These are phyloP conservation scores for Thuja plicata DNA, from an alignment of 83 land plant species.

Conservation along the genomic window DNA sequence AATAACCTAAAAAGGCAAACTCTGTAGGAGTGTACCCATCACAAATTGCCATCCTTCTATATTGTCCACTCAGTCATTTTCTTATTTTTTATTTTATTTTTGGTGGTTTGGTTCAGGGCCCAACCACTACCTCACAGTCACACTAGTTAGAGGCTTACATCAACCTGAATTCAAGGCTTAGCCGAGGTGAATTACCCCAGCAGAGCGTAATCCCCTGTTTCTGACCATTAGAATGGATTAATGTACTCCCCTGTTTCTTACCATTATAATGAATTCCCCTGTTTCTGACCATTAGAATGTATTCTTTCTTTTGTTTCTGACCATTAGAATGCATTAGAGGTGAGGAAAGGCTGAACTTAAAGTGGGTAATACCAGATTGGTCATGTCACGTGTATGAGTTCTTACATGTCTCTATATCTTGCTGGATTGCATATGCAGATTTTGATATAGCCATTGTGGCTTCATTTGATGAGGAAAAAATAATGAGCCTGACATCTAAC, in stretches of 20 bases:
- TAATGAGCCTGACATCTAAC: slow-evolving; percentile 28
- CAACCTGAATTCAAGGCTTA: too few relatives aligned
- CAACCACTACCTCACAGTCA: too few relatives aligned
- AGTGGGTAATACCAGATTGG: neutral
- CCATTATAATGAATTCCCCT: neutral
- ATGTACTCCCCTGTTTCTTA: neutral
- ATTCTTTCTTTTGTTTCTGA: neutral
- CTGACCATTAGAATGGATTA: too few relatives aligned
- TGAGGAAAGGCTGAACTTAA: too few relatives aligned
- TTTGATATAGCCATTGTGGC: slow-evolving; percentile 65
- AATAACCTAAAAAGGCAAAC: neutral
- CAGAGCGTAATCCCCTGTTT: neutral
- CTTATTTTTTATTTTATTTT: too few relatives aligned
- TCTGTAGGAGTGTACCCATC: neutral
- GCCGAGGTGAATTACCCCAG: neutral
- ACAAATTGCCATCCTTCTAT: neutral
- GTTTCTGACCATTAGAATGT: neutral
- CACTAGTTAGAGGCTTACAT: neutral
- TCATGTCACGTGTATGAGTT: neutral
- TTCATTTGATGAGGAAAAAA: slow-evolving; percentile 51
- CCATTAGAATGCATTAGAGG: too few relatives aligned
- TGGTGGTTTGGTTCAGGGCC: too few relatives aligned
- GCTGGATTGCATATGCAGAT: slow-evolving; percentile 57
- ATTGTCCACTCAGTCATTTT: neutral
- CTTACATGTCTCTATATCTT: neutral